Evolutionary conservation across 2,329 filamentous ascomycete genomes (phyloP).

Genomic region (Xylariales sp.): DNA sequence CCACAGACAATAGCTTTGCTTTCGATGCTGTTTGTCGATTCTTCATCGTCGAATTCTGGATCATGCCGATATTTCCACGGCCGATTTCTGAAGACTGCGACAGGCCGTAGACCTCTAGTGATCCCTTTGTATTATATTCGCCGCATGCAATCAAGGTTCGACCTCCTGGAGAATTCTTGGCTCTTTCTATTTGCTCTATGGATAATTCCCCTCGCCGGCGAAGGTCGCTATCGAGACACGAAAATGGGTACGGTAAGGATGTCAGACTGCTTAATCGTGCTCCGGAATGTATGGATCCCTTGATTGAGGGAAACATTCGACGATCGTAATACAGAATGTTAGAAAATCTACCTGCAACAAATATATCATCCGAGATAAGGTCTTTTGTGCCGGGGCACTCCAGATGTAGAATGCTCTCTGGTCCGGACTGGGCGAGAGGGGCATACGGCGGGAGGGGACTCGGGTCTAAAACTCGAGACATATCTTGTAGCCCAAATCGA

Average conservation of each 20-base stretch:
- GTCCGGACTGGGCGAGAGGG: conserved; percentile 73
- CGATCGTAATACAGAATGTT: conserved; percentile 87
- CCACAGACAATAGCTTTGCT: conserved; percentile 77
- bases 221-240: conserved; percentile 56
- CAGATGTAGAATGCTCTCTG: conserved; percentile 77
- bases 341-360: conserved; percentile 83
- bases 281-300: conserved; percentile 78
- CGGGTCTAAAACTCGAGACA: conserved; percentile 44
- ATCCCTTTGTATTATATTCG: conserved; percentile 88
- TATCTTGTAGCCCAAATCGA: conserved; percentile 18
- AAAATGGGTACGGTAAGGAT: conserved; percentile 64
- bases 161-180: conserved; percentile 48
- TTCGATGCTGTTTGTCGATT: conserved; percentile 81
- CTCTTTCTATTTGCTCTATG: conserved; percentile 45
- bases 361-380: conserved; percentile 71
- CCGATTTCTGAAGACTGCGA: conserved; percentile 21
- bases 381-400: conserved; percentile 48
- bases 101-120: conserved; percentile 79
- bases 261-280: conserved; percentile 71
- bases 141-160: conserved; percentile 77
- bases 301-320: conserved; percentile 74
- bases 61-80: conserved; percentile 18
- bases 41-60: conserved; percentile 52
- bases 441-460: conserved; percentile 58
- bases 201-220: conserved; percentile 52